These are phyloP conservation scores for Aspergillus neoniger DNA, from an alignment of 2,329 filamentous ascomycete genomes.

Conservation along the genomic window DNA sequence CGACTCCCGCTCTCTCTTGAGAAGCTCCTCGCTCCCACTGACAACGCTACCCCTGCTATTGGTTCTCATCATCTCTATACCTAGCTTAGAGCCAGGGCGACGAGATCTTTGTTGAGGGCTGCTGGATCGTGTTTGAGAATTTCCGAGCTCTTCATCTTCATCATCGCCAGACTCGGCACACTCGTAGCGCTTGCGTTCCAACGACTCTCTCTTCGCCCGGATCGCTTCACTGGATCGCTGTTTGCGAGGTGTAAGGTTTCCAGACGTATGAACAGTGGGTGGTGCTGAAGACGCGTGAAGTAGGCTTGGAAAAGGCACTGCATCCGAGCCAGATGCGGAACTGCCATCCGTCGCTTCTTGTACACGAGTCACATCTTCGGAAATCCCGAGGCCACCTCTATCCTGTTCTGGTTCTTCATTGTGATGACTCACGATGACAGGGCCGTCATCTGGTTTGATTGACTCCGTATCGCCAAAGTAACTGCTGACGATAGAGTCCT, in stretches of 20 bases:
- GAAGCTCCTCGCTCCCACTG: slow-evolving; percentile 46
- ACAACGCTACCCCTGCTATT: slow-evolving; percentile 85
- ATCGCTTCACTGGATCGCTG: slow-evolving; percentile 73
- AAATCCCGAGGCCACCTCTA: slow-evolving; percentile 76
- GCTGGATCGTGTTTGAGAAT: slow-evolving; percentile 51
- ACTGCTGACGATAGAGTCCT: slow-evolving; percentile 81
- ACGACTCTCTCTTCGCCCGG: slow-evolving; percentile 70
- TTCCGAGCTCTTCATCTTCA: slow-evolving; percentile 86
- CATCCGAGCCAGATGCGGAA: slow-evolving; percentile 11
- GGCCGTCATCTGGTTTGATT: slow-evolving; percentile 73
- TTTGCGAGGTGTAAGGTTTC: slow-evolving; percentile 55
- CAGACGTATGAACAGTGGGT: slow-evolving; percentile 57
- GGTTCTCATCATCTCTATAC: slow-evolving; percentile 96
- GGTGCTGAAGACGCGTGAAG: slow-evolving; percentile 67
- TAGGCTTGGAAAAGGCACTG: slow-evolving; percentile 54
- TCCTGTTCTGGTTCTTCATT: slow-evolving; percentile 70
- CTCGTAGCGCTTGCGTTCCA: slow-evolving; percentile 72
- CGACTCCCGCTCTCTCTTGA: slow-evolving; percentile 38
- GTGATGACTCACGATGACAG: slow-evolving; percentile 73
- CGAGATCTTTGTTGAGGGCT: slow-evolving; percentile 55
- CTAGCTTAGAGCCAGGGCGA: slow-evolving; percentile 81
- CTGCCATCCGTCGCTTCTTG: slow-evolving; percentile 26
- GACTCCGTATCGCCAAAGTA: slow-evolving; percentile 85
- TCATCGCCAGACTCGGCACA: slow-evolving; percentile 88
- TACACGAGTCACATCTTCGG: slow-evolving; percentile 52